These are phyloP conservation scores for Termitomyces sp. DNA, from an alignment of 768 basidiomycete genomes.

Conservation along the genomic window DNA sequence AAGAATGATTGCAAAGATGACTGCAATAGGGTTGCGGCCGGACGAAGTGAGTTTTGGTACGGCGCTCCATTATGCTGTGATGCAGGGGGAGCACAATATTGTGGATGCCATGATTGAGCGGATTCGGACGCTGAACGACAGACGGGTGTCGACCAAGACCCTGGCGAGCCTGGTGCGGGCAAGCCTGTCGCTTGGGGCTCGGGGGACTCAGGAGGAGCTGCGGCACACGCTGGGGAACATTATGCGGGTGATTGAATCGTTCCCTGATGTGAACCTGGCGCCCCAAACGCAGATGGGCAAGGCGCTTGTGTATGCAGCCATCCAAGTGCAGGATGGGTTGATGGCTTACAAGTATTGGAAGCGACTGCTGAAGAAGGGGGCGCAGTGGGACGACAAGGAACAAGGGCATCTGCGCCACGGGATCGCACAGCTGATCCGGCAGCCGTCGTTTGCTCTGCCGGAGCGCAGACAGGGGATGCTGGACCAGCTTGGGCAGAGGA, in stretches of 20 bases:
- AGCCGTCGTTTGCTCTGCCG: constrained; percentile 14
- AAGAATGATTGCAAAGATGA: constrained; percentile 47
- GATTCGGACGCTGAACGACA: constrained; percentile 29
- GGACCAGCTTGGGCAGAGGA: constrained; percentile 20
- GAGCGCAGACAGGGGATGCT: constrained; percentile 23
- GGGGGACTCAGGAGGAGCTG: constrained; percentile 18
- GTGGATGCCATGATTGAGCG: constrained; percentile 35
- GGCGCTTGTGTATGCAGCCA: constrained; percentile 43
- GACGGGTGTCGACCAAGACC: constrained; percentile 40
- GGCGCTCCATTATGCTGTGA: constrained; percentile 52
- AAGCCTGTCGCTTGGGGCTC: constrained; percentile 23
- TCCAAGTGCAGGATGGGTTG: constrained; percentile 40
- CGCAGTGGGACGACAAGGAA: constrained; percentile 43
- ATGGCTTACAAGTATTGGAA: constrained; percentile 62
- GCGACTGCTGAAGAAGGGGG: constrained; percentile 35
- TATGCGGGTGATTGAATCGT: constrained; percentile 34
- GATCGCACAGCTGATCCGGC: constrained; percentile 30
- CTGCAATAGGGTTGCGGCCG: constrained; percentile 39
- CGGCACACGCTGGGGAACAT: constrained; percentile 33
- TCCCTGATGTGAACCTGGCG: constrained; percentile 28
- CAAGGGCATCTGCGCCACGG: constrained; percentile 36
- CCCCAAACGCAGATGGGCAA: constrained; percentile 45
- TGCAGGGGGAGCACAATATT: constrained; percentile 37
- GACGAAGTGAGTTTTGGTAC: constrained; percentile 56
- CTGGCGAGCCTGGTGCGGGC: constrained; percentile 42